phyloP scores from a whole-genome alignment of 495 filamentous ascomycete species.

The Aspergillus olivimuriae region DNA sequence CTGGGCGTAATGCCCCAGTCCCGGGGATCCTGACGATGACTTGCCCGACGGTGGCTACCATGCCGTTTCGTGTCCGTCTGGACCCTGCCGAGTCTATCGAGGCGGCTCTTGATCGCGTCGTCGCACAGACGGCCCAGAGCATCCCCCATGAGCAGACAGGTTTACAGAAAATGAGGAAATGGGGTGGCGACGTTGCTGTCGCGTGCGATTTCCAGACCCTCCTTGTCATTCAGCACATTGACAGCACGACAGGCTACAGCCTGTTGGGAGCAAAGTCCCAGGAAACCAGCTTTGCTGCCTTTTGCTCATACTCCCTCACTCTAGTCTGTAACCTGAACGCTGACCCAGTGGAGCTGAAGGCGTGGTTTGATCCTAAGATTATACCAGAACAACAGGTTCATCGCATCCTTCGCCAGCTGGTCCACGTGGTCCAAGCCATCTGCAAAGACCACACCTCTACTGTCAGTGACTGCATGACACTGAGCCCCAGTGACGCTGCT shows the following conservation, averaged over 20 bases:
- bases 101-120: neutral
- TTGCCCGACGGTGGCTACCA: neutral
- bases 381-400: neutral
- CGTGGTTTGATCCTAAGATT: neutral
- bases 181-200: neutral
- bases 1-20: neutral
- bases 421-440: neutral
- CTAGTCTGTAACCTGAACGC: neutral
- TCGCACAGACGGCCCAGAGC: neutral
- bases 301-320: neutral
- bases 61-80: neutral
- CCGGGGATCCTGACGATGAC: neutral
- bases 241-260: neutral
- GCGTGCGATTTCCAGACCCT: neutral
- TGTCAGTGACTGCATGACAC: neutral
- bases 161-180: neutral
- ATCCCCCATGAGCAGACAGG: neutral
- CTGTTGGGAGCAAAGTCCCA: neutral
- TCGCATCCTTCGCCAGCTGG: neutral
- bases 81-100: neutral
- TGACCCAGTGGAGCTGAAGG: neutral
- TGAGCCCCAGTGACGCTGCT: neutral
- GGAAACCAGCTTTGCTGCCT: neutral
- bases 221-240: neutral
- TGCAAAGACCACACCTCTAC: neutral